phyloP scores from a whole-genome alignment of 208 protist species.

The Leishmania arabica region DNA sequence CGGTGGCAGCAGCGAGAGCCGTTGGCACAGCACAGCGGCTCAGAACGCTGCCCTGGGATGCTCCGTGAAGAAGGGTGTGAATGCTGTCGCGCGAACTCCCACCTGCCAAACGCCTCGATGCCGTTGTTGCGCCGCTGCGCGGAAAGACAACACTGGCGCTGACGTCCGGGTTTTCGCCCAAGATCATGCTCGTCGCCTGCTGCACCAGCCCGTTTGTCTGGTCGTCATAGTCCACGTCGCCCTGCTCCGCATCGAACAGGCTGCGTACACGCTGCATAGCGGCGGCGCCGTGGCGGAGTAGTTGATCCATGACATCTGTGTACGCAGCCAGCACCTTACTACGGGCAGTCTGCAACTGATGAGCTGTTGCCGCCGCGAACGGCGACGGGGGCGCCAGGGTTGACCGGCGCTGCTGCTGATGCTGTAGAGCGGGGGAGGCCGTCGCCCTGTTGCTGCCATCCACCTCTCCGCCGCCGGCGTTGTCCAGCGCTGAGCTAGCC shows the following conservation, averaged over 20 bases:
- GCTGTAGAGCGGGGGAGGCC: not conserved
- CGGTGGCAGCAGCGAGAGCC: not conserved
- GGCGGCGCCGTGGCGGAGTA: conserved; percentile 21
- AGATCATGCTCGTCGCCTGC: not conserved
- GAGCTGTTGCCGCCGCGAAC: not conserved
- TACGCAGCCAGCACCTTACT: conserved; percentile 23
- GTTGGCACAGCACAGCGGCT: not conserved
- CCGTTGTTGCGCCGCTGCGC: not conserved
- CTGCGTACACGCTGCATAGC: conserved; percentile 16
- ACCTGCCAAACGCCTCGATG: not conserved
- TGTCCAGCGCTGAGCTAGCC: not conserved
- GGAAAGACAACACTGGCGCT: conserved; percentile 29
- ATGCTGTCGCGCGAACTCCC: not conserved
- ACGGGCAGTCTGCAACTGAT: not conserved
- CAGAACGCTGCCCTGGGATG: not conserved
- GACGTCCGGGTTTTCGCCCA: not conserved
- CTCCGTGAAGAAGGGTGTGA: not conserved
- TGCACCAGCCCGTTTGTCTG: conserved; percentile 15
- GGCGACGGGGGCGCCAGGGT: not conserved
- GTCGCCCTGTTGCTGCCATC: not conserved
- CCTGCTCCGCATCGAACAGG: conserved; percentile 18
- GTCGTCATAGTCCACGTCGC: conserved; percentile 29
- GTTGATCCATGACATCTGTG: conserved; percentile 33
- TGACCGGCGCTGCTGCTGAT: conserved; percentile 16
- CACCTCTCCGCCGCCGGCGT: not conserved